phyloP scores from a whole-genome alignment of 2,329 filamentous ascomycete genomes.

The Pyrenophora graminea region DNA sequence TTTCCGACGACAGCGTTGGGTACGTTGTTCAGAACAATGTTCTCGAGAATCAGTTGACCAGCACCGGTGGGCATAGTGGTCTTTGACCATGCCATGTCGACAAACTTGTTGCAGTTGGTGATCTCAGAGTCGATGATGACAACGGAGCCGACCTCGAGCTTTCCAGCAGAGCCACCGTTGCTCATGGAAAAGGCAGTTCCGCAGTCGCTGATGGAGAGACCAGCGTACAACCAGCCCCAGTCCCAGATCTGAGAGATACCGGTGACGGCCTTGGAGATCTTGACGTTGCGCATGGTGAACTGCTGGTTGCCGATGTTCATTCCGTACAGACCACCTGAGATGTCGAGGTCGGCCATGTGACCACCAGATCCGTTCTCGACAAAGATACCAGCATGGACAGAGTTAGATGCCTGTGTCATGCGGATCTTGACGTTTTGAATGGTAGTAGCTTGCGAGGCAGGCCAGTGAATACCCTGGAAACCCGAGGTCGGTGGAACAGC shows the following conservation, averaged over 20 bases:
- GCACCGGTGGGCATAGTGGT: slow-evolving; percentile 50
- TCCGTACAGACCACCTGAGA: slow-evolving; percentile 51
- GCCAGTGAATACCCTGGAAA: slow-evolving; percentile 56
- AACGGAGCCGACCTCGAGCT: slow-evolving; percentile 57
- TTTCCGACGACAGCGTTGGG: slow-evolving; percentile 39
- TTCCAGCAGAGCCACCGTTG: slow-evolving; percentile 31
- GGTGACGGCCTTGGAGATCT: slow-evolving; percentile 56
- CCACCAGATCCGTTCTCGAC: slow-evolving; percentile 54
- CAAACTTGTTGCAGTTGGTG: slow-evolving; percentile 54
- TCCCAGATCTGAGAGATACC: slow-evolving; percentile 64
- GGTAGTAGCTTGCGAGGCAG: slow-evolving; percentile 52
- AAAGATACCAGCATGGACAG: slow-evolving; percentile 55
- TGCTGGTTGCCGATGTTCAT: slow-evolving; percentile 55
- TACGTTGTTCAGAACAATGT: slow-evolving; percentile 50
- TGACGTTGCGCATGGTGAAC: slow-evolving; percentile 63
- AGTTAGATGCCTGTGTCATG: slow-evolving; percentile 49
- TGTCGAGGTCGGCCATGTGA: slow-evolving; percentile 53
- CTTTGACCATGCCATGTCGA: slow-evolving; percentile 51
- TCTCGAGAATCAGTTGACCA: slow-evolving; percentile 61
- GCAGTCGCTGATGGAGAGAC: slow-evolving; percentile 58
- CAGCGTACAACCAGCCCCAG: slow-evolving; percentile 63
- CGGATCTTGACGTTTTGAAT: slow-evolving; percentile 53
- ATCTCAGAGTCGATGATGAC: slow-evolving; percentile 62
- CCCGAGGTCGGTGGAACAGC: slow-evolving; percentile 51
- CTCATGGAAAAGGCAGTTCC: slow-evolving; percentile 59